Base-by-base conservation (phyloP, 441 rosid genomes). In the Corymbia citriodora region DNA sequence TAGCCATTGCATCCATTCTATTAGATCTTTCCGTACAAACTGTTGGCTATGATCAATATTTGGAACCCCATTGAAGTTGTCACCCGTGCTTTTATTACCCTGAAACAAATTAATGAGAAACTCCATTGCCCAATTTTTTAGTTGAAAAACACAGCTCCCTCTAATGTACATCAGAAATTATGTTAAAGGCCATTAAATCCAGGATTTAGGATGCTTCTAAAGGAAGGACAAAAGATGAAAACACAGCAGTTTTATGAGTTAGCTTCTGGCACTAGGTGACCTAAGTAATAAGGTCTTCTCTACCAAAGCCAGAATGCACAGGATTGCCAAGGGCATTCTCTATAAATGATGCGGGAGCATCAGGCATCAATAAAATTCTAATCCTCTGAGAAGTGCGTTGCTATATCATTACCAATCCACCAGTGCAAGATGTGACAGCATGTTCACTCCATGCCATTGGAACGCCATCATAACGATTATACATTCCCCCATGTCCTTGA, bases 361-460 rank as follows among this genome's bases (percentile, higher is more conserved):
- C 89, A 93, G 0, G 12, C 29, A 21, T 87, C 61, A 29, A 87
- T 55, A 13, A 79, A 45, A 45, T 45, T 63, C 72, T 63, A 63
- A 13, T 29, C 72, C 33, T 29, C 29, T 45, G n/a, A 79, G 85
- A 79, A 79, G 85, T 79, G 27, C 85, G 45, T 45, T 27, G n/a
- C 85, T 79, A 12, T 79, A 49, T 45, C 45, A 79, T 92, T 94
- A 96, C 99, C 94, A 94, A 90, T 92, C 99, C 99, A 90, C 99
- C 99, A 14, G 98, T 96, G 92, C 99, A 96, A 92, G 96, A 95
- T 83, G 99, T 98, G 79, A 98, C 99, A 49, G 99, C 99, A 87
- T 88, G 97, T 89, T 97, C 99, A 93, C 94, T 92, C 99, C 99
- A 98, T 82, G 97, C 88, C 83, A 96, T 90, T 63, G 98, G 97